These are phyloP conservation scores for Penicillium fimorum DNA, from an alignment of 495 filamentous ascomycete genomes.

Conservation along the genomic window DNA sequence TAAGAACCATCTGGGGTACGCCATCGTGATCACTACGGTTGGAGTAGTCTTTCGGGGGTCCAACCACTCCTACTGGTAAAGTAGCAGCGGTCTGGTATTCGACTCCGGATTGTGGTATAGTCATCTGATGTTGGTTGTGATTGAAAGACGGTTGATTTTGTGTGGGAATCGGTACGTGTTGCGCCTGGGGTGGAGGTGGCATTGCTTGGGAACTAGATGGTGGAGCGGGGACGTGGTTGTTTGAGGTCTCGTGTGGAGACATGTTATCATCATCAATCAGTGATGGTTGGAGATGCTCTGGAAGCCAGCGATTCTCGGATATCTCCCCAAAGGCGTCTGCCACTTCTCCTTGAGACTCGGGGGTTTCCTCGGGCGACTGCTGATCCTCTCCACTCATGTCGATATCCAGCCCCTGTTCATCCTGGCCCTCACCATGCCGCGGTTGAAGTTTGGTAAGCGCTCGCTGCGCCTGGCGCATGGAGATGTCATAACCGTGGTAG, in stretches of 20 bases:
- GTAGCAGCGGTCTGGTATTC: conserved; percentile 22
- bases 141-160: conserved; percentile 23
- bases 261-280: conserved; percentile 34
- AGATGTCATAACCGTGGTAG: conserved; percentile 49
- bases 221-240: conserved; percentile 20
- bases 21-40: conserved; percentile 28
- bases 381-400: conserved; percentile 25
- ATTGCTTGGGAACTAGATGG: conserved; percentile 28
- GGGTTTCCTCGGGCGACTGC: conserved; percentile 24
- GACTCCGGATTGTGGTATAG: conserved; percentile 25
- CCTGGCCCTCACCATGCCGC: conserved; percentile 25
- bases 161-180: conserved; percentile 22
- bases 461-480: conserved; percentile 46
- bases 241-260: conserved; percentile 24
- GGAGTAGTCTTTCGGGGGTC: conserved; percentile 28
- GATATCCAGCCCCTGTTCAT: conserved; percentile 20
- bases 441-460: conserved; percentile 44
- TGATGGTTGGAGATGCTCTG: conserved; percentile 29
- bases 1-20: conserved; percentile 35
- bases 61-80: conserved; percentile 21
- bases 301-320: conserved; percentile 38
- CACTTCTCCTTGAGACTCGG: conserved; percentile 22
- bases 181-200: conserved; percentile 22
- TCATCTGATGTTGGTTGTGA: conserved; percentile 22
- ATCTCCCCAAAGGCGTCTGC: conserved; percentile 28